Base-by-base conservation (phyloP, 805 yeast genomes). In the Barnettozyma populi region DNA sequence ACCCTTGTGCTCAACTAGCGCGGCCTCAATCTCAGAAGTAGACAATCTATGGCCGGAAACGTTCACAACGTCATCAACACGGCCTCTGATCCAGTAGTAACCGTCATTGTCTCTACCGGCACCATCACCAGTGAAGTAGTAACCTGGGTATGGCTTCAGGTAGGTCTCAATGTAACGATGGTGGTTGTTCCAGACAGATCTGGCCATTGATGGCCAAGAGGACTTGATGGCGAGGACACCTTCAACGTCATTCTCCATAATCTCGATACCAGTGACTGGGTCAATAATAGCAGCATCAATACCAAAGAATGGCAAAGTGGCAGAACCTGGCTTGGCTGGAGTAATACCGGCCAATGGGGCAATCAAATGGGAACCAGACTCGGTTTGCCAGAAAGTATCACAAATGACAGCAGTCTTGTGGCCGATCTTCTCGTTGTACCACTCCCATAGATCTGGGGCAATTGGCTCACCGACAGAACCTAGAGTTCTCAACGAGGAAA, bases 401-500 rank as follows among this genome's bases (percentile, higher is more conserved):
- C 88, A 83, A 57, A 92, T 84, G 61, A 90, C 96, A 63, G 95
- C 87, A 65, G 87, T 78, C 51, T 82, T 81, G 61, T 90, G 85
- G 63, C 99, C 99, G 60, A 94, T 83, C 66, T 86, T 79, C 60
- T 87, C 92, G 66, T 86, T 81, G 71, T 94, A 94, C 99, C 99
- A 94, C 67, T 89, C 95, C 98, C 98, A 94, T 57, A 94, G 82
- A 67, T 94, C 99, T 50, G 95, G 89, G 41, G 97, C 95, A 67
- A 92, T 92, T 57, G 99, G 98, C 74, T 94, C 99, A 67, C 99
- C 99, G 44, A 92, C 99, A 16, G 97, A 88, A 50, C 99, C 99
- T 56, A 92, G 76, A 19, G 90, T 89, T 68, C 98, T 84, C 62
- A 94, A 70, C n/a, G 95, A 82, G 19, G 85, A 78, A 54, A 90